These are phyloP conservation scores for Taphrina deformans DNA, from an alignment of 1,139 yeast genomes.

Conservation along the genomic window DNA sequence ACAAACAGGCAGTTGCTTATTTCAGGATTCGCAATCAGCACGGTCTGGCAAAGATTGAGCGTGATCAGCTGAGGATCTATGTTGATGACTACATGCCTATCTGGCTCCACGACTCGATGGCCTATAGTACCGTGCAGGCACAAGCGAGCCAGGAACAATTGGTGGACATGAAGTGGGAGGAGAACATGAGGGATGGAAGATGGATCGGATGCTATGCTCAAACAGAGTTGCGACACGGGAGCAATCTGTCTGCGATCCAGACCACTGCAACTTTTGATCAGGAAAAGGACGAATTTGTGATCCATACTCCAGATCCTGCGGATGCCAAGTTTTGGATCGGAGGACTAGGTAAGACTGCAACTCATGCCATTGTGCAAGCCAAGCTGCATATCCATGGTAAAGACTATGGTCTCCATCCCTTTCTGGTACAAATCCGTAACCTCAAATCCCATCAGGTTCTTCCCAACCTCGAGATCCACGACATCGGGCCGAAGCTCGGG, in stretches of 20 bases:
- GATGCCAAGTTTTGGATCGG: slow-evolving; percentile 99
- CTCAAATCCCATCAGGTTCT: slow-evolving; percentile 60
- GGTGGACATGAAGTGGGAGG: slow-evolving; percentile 32
- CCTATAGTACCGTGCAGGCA: slow-evolving; percentile 30
- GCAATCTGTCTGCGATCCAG: slow-evolving; percentile 87
- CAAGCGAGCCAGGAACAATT: slow-evolving; percentile 35
- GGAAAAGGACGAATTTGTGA: slow-evolving; percentile 63
- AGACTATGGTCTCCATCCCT: slow-evolving; percentile 89
- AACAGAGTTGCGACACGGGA: slow-evolving; percentile 94
- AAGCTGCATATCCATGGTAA: slow-evolving; percentile 84
- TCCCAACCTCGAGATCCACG: slow-evolving; percentile 84
- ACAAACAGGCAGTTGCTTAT: slow-evolving; percentile 28
- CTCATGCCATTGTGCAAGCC: slow-evolving; percentile 79
- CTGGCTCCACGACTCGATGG: slow-evolving; percentile 35
- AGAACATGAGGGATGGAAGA: slow-evolving; percentile 23
- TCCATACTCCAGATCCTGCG: slow-evolving; percentile 83
- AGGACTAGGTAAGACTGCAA: slow-evolving; percentile 93
- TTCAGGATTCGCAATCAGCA: slow-evolving; percentile 20
- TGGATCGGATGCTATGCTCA: slow-evolving; percentile 66
- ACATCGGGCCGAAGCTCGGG: slow-evolving; percentile 71
- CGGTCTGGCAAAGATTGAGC: slow-evolving; percentile 15
- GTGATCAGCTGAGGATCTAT: slow-evolving; percentile 27
- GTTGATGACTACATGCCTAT: slow-evolving; percentile 32
- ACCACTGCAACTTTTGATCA: slow-evolving; percentile 81
- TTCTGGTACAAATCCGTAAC: slow-evolving; percentile 85